A percentile compares a stretch with the other conserved stretches of the same genome.
Evolutionary conservation across 306 rosid species (phyloP).

Genomic region (Amphicarpaea edgeworthii): DNA sequence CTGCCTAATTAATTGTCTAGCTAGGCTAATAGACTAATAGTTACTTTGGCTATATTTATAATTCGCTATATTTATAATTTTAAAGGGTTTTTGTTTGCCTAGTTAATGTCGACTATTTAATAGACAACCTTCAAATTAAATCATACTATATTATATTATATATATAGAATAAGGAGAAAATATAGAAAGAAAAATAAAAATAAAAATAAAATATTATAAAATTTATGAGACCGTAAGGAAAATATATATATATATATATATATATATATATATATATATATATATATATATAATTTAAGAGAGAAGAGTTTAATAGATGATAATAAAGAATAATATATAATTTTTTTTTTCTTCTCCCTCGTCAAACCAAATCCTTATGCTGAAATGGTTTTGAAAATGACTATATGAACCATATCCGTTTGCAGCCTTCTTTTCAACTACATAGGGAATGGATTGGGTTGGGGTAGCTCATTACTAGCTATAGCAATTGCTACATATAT

Average conservation of each 20-base stretch:
- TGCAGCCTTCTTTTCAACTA: slow-evolving; percentile 2
- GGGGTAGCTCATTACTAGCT: slow-evolving; percentile 5
- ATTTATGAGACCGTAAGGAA: background rate
- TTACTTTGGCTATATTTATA: background rate
- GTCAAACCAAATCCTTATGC: slow-evolving; percentile 26
- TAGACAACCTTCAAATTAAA: background rate
- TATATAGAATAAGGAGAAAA: background rate
- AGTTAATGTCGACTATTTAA: slow-evolving; percentile 46
- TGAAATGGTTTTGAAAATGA: slow-evolving; percentile 30
- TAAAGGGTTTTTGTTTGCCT: slow-evolving; percentile 35
- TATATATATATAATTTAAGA: background rate
- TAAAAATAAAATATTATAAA: background rate
- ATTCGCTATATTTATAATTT: too few species aligned
- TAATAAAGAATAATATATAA: slow-evolving; percentile 18
- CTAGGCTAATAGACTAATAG: background rate
- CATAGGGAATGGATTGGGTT: slow-evolving; percentile 15
- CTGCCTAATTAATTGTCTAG: slow-evolving; percentile 31
- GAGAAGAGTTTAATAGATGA: background rate
- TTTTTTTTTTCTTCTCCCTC: slow-evolving; percentile 5
- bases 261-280: too few species aligned
- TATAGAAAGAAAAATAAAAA: background rate
- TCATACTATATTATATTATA: background rate
- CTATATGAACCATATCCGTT: slow-evolving; percentile 2
- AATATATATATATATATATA: background rate
- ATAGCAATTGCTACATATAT: background rate